phyloP scores from a whole-genome alignment of 2,329 filamentous ascomycete species.

The Phialocephala subalpina region DNA sequence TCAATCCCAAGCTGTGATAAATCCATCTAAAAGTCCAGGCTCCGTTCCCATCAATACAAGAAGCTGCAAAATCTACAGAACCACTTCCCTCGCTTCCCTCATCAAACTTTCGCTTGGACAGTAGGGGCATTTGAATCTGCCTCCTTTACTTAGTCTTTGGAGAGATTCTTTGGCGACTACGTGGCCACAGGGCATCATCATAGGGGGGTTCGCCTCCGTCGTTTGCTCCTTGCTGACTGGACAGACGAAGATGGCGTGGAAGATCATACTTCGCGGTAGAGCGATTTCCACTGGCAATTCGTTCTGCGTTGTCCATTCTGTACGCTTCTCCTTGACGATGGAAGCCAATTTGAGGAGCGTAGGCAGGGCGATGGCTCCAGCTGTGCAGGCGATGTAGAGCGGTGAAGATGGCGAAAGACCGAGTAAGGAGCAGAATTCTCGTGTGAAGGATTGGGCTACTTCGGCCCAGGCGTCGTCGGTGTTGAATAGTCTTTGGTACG shows the following conservation, averaged over 20 bases:
- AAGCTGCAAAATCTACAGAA: constrained; percentile 34
- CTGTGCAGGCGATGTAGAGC: constrained; percentile 90
- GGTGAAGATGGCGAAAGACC: constrained; percentile 91
- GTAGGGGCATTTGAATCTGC: constrained; percentile 93
- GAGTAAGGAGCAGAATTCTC: constrained; percentile 92
- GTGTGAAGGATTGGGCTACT: constrained; percentile 85
- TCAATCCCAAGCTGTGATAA: not conserved
- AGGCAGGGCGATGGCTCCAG: constrained; percentile 89
- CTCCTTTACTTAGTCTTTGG: constrained; percentile 79
- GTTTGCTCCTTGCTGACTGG: constrained; percentile 97
- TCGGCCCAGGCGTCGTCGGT: constrained; percentile 81
- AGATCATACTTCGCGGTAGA: constrained; percentile 68
- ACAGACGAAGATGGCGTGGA: constrained; percentile 97
- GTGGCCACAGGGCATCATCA: constrained; percentile 97
- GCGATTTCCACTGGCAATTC: constrained; percentile 84
- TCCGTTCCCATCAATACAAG: not conserved
- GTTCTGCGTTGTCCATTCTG: constrained; percentile 92
- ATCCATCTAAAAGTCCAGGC: not conserved
- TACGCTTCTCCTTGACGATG: constrained; percentile 88
- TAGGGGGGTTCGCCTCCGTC: constrained; percentile 90
- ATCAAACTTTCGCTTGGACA: constrained; percentile 85
- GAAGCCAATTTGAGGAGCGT: constrained; percentile 87
- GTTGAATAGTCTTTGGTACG: constrained; percentile 82
- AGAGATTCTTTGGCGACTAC: constrained; percentile 89
- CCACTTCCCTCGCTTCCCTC: constrained; percentile 66